These are phyloP conservation scores for Conringia planisiliqua DNA, from an alignment of 345 rosid species.

Conservation along the genomic window DNA sequence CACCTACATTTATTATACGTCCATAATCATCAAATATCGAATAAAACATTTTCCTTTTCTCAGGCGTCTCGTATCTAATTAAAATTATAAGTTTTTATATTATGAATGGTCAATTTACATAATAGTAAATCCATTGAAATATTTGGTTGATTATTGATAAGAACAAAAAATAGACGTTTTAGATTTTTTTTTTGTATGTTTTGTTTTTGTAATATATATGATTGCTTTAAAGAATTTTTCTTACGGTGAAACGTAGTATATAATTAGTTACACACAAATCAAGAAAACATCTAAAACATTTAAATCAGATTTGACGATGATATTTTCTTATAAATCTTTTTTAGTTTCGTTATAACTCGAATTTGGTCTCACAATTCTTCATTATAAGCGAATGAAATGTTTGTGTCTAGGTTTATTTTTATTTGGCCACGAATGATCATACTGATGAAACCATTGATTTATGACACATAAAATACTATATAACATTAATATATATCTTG, in stretches of 20 bases:
- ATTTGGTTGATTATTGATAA: background rate
- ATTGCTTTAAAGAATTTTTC: background rate
- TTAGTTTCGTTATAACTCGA: background rate
- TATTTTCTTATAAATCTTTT: background rate
- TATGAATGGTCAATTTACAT: too few relatives aligned
- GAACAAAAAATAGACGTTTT: background rate
- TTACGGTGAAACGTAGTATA: background rate
- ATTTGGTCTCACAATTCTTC: background rate
- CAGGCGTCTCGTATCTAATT: too few relatives aligned
- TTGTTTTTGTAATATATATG: background rate
- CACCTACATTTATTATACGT: constrained; percentile 38
- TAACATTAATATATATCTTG: too few relatives aligned
- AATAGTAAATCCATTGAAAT: background rate
- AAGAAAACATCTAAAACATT: background rate
- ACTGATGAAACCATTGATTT: constrained; percentile 5
- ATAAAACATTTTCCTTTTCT: background rate
- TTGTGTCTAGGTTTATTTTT: background rate
- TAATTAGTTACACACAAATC: background rate
- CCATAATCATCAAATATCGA: background rate
- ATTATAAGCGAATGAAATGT: background rate
- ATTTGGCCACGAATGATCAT: background rate
- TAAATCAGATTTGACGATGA: background rate
- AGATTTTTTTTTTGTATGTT: too few relatives aligned
- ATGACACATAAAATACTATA: background rate
- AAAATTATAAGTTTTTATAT: too few relatives aligned